A percentile compares a stretch with the other conserved stretches of the same genome.
These are phyloP conservation scores for Russula vinacea DNA, from an alignment of 768 basidiomycete genomes.

Conservation along the genomic window DNA sequence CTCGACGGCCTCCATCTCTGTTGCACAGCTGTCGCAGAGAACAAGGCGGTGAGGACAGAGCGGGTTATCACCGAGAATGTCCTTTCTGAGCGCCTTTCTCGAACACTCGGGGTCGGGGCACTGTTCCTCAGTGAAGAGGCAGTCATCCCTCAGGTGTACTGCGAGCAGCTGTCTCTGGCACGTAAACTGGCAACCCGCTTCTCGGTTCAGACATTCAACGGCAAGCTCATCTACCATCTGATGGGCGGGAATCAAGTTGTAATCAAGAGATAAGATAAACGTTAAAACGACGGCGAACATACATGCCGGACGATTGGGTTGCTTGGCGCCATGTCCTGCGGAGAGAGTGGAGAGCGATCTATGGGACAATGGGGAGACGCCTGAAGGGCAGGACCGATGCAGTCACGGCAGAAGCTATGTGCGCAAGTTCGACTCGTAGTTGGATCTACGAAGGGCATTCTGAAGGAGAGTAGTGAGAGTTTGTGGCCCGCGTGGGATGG, in stretches of 20 bases:
- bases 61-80: slow-evolving; percentile 32
- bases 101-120: slow-evolving; percentile 51
- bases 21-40: slow-evolving; percentile 34
- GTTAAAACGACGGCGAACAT: slow-evolving; percentile 46
- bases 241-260: not conserved
- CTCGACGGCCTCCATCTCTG: slow-evolving; percentile 41
- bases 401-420: slow-evolving; percentile 86
- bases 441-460: slow-evolving; percentile 73
- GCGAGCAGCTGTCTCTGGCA: slow-evolving; percentile 67
- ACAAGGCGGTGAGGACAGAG: slow-evolving; percentile 41
- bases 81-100: slow-evolving; percentile 45
- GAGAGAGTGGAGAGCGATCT: slow-evolving; percentile 64
- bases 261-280: not conserved
- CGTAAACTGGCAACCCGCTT: slow-evolving; percentile 57
- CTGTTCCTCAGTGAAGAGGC: slow-evolving; percentile 52
- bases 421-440: slow-evolving; percentile 69
- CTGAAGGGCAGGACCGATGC: slow-evolving; percentile 66
- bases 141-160: slow-evolving; percentile 59
- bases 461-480: slow-evolving; percentile 29
- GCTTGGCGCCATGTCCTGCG: slow-evolving; percentile 62
- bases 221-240: slow-evolving; percentile 81
- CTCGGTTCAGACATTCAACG: slow-evolving; percentile 65
- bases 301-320: slow-evolving; percentile 75
- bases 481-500: not conserved
- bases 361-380: slow-evolving; percentile 78